Conservation (phyloP, 495 filamentous ascomycete species). For the Penicillium alfredii region DNA sequence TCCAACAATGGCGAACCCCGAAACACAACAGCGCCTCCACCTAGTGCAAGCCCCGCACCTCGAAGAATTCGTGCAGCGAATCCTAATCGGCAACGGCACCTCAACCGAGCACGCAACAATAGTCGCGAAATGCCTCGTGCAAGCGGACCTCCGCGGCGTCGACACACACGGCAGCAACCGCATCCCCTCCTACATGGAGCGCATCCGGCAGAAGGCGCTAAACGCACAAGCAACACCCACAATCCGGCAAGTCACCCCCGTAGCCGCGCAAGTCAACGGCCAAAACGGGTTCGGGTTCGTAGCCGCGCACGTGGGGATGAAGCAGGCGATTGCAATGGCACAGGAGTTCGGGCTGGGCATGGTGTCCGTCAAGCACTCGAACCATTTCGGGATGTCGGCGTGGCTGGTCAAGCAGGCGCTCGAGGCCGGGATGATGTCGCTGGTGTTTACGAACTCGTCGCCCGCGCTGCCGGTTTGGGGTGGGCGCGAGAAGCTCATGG, state of each 20-base stretch:
- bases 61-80: constrained; percentile 34
- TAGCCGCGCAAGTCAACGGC: constrained; percentile 60
- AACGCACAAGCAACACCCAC: constrained; percentile 51
- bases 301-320: constrained; percentile 58
- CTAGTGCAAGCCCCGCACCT: constrained; percentile 22
- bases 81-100: constrained; percentile 56
- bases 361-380: constrained; percentile 65
- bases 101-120: constrained; percentile 48
- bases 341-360: constrained; percentile 63
- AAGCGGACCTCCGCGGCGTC: constrained; percentile 70
- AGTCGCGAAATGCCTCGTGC: constrained; percentile 57
- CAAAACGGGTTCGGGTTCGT: constrained; percentile 72
- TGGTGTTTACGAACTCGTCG: constrained; percentile 76
- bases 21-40: constrained; percentile 17
- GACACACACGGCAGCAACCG: constrained; percentile 76
- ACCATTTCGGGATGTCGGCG: constrained; percentile 77
- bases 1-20: constrained; percentile 9
- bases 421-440: constrained; percentile 63
- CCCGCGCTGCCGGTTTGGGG: constrained; percentile 72
- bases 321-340: constrained; percentile 57
- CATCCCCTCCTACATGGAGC: constrained; percentile 67
- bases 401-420: constrained; percentile 72
- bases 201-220: constrained; percentile 60
- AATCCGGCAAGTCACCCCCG: constrained; percentile 55
- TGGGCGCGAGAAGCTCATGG: constrained; percentile 59